Conservation (phyloP, 2,329 filamentous ascomycete species). For the Chrysoporthe deuterocubensis region DNA sequence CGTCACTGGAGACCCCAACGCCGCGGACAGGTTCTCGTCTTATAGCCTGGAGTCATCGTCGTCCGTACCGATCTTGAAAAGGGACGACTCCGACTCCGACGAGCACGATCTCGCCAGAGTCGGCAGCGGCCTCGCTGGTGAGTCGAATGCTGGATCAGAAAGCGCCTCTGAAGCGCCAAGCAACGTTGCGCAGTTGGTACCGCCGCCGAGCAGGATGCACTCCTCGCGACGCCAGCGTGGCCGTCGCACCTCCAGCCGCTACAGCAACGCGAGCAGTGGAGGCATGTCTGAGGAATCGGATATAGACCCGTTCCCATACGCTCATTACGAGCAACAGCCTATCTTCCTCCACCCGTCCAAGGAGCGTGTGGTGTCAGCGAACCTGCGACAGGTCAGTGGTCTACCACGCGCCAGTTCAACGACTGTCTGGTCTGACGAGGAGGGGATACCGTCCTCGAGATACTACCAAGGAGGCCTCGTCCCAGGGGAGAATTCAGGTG, state of each 20-base stretch:
- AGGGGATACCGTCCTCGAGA: neutral
- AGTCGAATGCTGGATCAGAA: neutral
- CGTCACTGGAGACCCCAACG: too few relatives aligned
- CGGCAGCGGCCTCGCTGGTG: slow-evolving; percentile 9
- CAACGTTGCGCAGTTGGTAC: slow-evolving; percentile 2
- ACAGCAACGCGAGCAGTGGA: slow-evolving; percentile 38
- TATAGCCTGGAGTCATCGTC: neutral
- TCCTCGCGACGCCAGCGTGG: slow-evolving; percentile 14
- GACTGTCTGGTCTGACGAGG: slow-evolving; percentile 32
- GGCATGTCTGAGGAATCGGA: slow-evolving; percentile 35
- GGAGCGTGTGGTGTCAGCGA: slow-evolving; percentile 49
- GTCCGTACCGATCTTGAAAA: neutral
- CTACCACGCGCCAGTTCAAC: slow-evolving; percentile 33
- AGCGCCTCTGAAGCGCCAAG: slow-evolving; percentile 3
- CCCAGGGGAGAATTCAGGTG: slow-evolving; percentile 30
- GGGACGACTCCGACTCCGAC: slow-evolving; percentile 1
- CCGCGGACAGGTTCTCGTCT: neutral
- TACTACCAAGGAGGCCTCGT: neutral
- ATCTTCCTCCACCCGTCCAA: slow-evolving; percentile 43
- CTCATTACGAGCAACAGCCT: slow-evolving; percentile 42
- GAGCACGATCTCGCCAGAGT: slow-evolving; percentile 1
- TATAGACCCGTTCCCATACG: slow-evolving; percentile 52
- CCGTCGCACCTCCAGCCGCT: slow-evolving; percentile 29
- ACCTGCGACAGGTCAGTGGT: slow-evolving; percentile 40
- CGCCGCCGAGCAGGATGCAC: slow-evolving; percentile 25